phyloP scores from a whole-genome alignment of 2,329 filamentous ascomycete species.

The Penicillium griseofulvum region DNA sequence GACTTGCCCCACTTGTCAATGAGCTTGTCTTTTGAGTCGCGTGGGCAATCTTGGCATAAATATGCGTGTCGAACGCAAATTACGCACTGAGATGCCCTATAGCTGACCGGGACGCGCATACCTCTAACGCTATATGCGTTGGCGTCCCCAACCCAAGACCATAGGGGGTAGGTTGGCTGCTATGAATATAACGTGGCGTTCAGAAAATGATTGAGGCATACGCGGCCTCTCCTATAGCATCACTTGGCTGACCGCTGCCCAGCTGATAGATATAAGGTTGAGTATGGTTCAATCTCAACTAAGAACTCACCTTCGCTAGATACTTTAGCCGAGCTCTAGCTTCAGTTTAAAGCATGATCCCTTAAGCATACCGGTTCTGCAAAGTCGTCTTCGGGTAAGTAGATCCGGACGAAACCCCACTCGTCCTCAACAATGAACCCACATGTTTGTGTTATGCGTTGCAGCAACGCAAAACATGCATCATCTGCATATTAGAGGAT shows the following conservation, averaged over 20 bases:
- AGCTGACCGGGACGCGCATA: not conserved
- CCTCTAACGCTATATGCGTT: not conserved
- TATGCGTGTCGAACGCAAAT: not conserved
- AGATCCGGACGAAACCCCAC: not conserved
- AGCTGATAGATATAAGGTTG: not conserved
- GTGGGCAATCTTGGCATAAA: not conserved
- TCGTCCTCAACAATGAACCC: not conserved
- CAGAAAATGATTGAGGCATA: not conserved
- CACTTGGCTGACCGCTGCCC: not conserved
- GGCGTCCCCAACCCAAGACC: not conserved
- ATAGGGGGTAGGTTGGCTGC: not conserved
- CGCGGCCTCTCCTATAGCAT: not conserved
- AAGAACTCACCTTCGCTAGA: too few species aligned
- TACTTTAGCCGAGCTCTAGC: not conserved
- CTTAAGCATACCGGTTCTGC: not conserved
- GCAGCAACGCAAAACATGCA: not conserved
- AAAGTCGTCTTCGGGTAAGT: not conserved
- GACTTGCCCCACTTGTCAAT: not conserved
- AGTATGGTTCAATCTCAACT: not conserved
- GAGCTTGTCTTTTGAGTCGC: slow-evolving; percentile 2
- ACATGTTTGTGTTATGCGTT: not conserved
- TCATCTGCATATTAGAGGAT: not conserved
- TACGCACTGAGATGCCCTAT: not conserved
- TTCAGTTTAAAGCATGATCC: not conserved
- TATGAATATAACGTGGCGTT: not conserved